Percentiles rank a stretch among this genome's conserved stretches.
phyloP scores from a whole-genome alignment of 1,139 yeast genomes.

The Pichia sp. region DNA sequence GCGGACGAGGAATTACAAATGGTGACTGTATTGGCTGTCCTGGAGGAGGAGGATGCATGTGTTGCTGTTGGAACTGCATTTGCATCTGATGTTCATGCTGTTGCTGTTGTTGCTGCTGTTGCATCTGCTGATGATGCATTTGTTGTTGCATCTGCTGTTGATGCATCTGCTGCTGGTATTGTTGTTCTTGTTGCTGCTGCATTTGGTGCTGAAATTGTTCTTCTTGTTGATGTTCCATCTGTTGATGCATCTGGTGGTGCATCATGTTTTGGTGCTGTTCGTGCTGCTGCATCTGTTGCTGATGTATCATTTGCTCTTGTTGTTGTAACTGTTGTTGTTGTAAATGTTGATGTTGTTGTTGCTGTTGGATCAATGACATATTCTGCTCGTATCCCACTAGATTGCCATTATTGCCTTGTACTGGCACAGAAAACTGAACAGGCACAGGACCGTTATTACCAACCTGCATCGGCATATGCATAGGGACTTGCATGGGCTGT shows the following conservation, averaged over 20 bases:
- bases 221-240: no score
- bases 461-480: constrained; percentile 1
- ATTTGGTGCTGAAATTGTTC: not conserved
- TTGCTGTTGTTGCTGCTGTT: constrained; percentile 2
- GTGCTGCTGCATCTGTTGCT: not conserved
- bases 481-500: not conserved
- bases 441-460: not conserved
- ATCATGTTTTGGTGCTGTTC: not conserved
- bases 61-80: not conserved
- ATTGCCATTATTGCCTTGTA: not conserved
- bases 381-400: not conserved
- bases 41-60: not conserved
- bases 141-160: not conserved
- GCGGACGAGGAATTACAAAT: no score
- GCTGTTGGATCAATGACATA: not conserved
- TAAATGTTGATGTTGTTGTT: not conserved
- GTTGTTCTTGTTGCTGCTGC: not conserved
- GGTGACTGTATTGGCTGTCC: not conserved
- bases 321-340: not conserved
- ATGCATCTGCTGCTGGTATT: not conserved
- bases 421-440: not conserved
- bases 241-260: no score
- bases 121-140: constrained; percentile 1
- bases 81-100: not conserved
- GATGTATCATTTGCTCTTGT: not conserved